A percentile compares a stretch with the other conserved stretches of the same genome.
phyloP scores from a whole-genome alignment of 352 stramenopile species.

The Pythium phragmitis region DNA sequence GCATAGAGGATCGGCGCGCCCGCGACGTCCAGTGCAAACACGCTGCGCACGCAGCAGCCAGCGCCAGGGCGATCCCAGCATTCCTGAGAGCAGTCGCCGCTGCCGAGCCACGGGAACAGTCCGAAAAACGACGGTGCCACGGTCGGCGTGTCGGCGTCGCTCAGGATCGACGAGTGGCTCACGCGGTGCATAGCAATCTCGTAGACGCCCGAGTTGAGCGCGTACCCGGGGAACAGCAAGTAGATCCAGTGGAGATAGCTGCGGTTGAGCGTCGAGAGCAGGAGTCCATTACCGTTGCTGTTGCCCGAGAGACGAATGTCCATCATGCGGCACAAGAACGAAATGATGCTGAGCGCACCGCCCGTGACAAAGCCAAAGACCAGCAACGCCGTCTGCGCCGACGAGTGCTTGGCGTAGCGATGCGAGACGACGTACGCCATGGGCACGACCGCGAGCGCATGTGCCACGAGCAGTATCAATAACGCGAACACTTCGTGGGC shows the following conservation, averaged over 20 bases:
- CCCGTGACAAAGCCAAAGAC: slow-evolving; percentile 62
- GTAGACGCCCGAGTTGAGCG: slow-evolving; percentile 65
- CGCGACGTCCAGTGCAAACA: slow-evolving; percentile 60
- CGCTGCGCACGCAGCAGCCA: slow-evolving; percentile 48
- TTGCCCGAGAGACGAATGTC: slow-evolving; percentile 32
- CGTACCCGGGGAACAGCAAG: slow-evolving; percentile 67
- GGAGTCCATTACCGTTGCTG: slow-evolving; percentile 22
- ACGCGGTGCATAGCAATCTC: slow-evolving; percentile 73
- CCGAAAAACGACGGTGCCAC: slow-evolving; percentile 58
- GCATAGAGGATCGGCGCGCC: slow-evolving; percentile 47
- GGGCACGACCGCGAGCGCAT: slow-evolving; percentile 53
- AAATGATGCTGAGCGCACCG: slow-evolving; percentile 71
- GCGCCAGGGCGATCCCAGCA: slow-evolving; percentile 48
- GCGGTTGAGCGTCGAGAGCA: slow-evolving; percentile 56
- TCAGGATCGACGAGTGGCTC: slow-evolving; percentile 46
- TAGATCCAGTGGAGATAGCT: slow-evolving; percentile 76
- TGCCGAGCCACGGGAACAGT: slow-evolving; percentile 48
- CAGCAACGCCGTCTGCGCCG: slow-evolving; percentile 63
- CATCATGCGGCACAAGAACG: slow-evolving; percentile 70
- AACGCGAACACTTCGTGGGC: slow-evolving; percentile 44
- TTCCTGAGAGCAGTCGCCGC: slow-evolving; percentile 29
- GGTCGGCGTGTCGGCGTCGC: slow-evolving; percentile 26
- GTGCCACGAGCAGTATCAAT: slow-evolving; percentile 37
- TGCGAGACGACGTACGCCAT: slow-evolving; percentile 64
- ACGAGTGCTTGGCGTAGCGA: slow-evolving; percentile 55